Evolutionary conservation across 2,329 filamentous ascomycete genomes (phyloP), one percentile per base, ranked within the genome.

Genomic region (Fusarium miscanthi): DNA sequence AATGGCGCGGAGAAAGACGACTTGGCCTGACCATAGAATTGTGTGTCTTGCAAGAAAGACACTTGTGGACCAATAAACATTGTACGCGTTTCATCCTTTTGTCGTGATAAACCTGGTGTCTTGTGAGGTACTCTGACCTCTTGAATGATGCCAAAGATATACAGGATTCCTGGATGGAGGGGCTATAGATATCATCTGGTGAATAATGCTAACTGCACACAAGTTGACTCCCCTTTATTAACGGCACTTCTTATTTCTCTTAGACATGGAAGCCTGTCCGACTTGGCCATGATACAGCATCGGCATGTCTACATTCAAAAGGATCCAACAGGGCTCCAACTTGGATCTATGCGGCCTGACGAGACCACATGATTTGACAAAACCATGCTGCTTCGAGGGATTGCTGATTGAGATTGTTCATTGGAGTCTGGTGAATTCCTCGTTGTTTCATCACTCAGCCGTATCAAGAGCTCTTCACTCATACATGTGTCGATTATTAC

Each of bases 61-160:
- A 71, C 37, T 52, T 59, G 48, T 49, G 58, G 59, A 61, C 41
- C 43, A 73, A 73, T 74, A 60, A 68, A 74, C 52, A 46, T 51
- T 43, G 35, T 40, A 54, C 54, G 54, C 66, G 66, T 64, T 54
- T 35, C 43, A 48, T 33, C 14, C 43, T 27, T 31, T 38, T 17
- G 11, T 25, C n/a, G n/a, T 41, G 33, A 5, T 23, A 37, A 27
- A 25, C 38, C 13, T 9, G 23, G 12, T 59, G 23, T 13, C 35
- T 31, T 43, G 5, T 14, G 30, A 30, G 13, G 13, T 12, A 27
- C 6, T 42, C n/a, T 21, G 8, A 12, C 19, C 4, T 31, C 8
- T 46, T 27, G 23, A 58, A 52, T 9, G 31, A 11, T 23, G 23
- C 14, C 17, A 14, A 23, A 14, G 23, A 30, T 37, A n/a, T n/a